Evolutionary conservation across 2,329 filamentous ascomycete species (phyloP).

Genomic region (Allantophomopsis cytisporea): DNA sequence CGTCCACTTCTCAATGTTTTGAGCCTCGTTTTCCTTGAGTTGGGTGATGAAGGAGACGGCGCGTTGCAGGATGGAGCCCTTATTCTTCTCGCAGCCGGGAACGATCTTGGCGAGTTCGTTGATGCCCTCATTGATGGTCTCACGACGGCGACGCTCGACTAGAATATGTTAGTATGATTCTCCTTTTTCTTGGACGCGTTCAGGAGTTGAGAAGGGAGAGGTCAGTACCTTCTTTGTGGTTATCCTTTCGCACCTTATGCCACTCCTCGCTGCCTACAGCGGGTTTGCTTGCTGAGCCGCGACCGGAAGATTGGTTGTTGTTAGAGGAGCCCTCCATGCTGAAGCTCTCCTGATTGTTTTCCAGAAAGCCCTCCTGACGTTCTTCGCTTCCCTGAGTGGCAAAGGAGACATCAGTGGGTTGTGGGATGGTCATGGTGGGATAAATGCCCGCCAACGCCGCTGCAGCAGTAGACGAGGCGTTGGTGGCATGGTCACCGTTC

Average conservation of each 20-base stretch:
- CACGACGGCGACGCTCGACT: constrained; percentile 93
- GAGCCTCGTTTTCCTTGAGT: constrained; percentile 84
- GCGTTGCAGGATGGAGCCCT: constrained; percentile 87
- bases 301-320: constrained; percentile 21
- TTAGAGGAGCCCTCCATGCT: constrained; percentile 22
- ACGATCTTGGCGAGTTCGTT: constrained; percentile 97
- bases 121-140: constrained; percentile 98
- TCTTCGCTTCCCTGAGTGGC: constrained; percentile 26
- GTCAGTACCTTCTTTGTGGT: constrained; percentile 86
- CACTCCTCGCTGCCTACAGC: constrained; percentile 93
- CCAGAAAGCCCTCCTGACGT: constrained; percentile 2
- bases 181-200: background rate
- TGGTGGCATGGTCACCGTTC: constrained; percentile 32
- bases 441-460: constrained; percentile 29
- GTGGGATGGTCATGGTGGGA: constrained; percentile 38
- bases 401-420: constrained; percentile 38
- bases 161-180: constrained; percentile 13
- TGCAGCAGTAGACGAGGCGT: constrained; percentile 41
- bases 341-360: constrained; percentile 23
- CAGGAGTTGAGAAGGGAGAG: constrained; percentile 5
- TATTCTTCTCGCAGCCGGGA: constrained; percentile 96
- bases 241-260: constrained; percentile 95
- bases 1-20: constrained; percentile 91
- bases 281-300: constrained; percentile 49
- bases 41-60: constrained; percentile 91